These are phyloP conservation scores for Drechslerella dactyloides DNA, from an alignment of 2,329 filamentous ascomycete species.

Conservation along the genomic window DNA sequence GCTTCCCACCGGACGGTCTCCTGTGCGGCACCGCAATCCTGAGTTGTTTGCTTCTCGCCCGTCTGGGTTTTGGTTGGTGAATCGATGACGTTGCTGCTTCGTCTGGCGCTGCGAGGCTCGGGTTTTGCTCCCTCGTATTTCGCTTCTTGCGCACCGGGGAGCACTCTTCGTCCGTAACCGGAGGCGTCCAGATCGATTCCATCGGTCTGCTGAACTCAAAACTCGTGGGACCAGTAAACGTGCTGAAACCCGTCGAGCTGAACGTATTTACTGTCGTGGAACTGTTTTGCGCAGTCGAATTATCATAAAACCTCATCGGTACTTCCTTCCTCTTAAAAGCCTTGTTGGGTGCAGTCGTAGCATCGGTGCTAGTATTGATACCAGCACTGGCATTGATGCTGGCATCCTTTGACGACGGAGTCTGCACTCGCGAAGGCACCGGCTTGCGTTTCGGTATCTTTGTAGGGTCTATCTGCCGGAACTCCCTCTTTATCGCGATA, in stretches of 20 bases:
- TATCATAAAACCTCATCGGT: slow-evolving; percentile 35
- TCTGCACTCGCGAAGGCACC: slow-evolving; percentile 31
- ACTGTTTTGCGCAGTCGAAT: slow-evolving; percentile 13
- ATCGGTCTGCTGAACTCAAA: slow-evolving; percentile 7
- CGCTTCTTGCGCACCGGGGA: slow-evolving; percentile 21
- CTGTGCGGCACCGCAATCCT: slow-evolving; percentile 42
- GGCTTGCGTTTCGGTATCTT: slow-evolving; percentile 48
- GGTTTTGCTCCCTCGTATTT: slow-evolving; percentile 2
- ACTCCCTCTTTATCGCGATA: slow-evolving; percentile 6
- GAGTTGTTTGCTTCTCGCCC: slow-evolving; percentile 42
- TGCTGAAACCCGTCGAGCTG: background rate
- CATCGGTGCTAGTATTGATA: too few species aligned
- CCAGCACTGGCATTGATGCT: too few species aligned
- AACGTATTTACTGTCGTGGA: slow-evolving; percentile 24
- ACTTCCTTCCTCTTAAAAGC: slow-evolving; percentile 45
- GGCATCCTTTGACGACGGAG: slow-evolving; percentile 1
- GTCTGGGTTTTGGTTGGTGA: slow-evolving; percentile 33
- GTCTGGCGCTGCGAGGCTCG: background rate
- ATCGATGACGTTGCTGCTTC: background rate
- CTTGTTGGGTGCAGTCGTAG: slow-evolving; percentile 5
- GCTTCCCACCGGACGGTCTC: slow-evolving; percentile 13
- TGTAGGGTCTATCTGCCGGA: slow-evolving; percentile 42
- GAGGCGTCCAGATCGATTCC: slow-evolving; percentile 39
- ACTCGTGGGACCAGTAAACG: background rate
- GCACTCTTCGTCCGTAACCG: slow-evolving; percentile 40